A percentile compares a stretch with the other conserved stretches of the same genome.
These are phyloP conservation scores for Saturnispora besseyi DNA, from an alignment of 805 yeast genomes.

Conservation along the genomic window DNA sequence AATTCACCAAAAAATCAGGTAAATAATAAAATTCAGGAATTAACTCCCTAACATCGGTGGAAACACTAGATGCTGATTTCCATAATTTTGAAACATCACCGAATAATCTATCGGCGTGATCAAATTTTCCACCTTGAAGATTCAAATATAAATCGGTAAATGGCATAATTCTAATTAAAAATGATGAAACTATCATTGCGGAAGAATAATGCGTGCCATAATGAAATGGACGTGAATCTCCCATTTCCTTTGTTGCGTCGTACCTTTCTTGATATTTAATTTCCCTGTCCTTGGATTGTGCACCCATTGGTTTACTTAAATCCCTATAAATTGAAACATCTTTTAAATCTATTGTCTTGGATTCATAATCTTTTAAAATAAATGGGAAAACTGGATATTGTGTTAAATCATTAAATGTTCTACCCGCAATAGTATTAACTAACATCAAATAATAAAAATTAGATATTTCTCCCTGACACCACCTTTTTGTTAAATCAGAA, in stretches of 20 bases:
- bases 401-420: conserved; percentile 82
- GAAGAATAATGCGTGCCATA: conserved; percentile 92
- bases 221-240: conserved; percentile 61
- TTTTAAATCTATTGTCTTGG: conserved; percentile 56
- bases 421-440: conserved; percentile 75
- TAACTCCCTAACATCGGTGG: conserved; percentile 81
- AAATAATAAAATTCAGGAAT: conserved; percentile 80
- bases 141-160: conserved; percentile 70
- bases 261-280: conserved; percentile 59
- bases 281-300: conserved; percentile 56
- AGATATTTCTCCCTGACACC: conserved; percentile 73
- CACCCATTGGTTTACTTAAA: conserved; percentile 86
- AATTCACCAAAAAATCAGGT: conserved; percentile 67
- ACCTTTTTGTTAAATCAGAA: conserved; percentile 50
- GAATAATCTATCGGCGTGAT: conserved; percentile 78
- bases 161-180: conserved; percentile 67
- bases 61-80: conserved; percentile 66
- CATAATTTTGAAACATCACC: conserved; percentile 70
- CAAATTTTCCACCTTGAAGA: conserved; percentile 82
- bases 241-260: conserved; percentile 55
- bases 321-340: conserved; percentile 63
- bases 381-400: conserved; percentile 91
- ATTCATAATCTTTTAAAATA: conserved; percentile 77
- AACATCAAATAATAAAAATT: conserved; percentile 77
- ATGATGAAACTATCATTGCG: conserved; percentile 87